Evolutionary conservation across 352 stramenopile species (phyloP).

Genomic region (Globisporangium okanoganense): DNA sequence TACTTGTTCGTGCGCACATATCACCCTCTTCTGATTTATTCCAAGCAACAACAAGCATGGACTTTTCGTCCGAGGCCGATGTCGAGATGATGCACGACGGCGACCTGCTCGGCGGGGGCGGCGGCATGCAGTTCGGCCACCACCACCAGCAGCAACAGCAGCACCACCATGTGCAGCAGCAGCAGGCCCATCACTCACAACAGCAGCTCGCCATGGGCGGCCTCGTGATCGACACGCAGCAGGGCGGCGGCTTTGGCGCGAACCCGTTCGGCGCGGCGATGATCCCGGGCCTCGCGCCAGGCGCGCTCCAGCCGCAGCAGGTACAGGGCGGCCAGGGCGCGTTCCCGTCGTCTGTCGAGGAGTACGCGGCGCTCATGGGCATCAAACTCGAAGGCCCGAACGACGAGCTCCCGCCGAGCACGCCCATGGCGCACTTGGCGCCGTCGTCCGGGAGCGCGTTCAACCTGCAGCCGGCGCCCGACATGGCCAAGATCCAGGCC

Average conservation of each 20-base stretch:
- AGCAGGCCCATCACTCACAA: conserved; percentile 13
- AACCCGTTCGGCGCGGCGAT: conserved; percentile 49
- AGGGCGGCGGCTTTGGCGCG: conserved; percentile 22
- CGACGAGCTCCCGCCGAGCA: conserved; percentile 22
- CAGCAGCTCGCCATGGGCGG: conserved; percentile 4
- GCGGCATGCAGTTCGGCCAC: conserved; percentile 22
- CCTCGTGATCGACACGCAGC: conserved; percentile 20
- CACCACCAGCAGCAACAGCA: conserved; percentile 10
- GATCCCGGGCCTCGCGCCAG: conserved; percentile 31
- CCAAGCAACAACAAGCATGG: conserved; percentile 28
- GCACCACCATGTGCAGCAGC: conserved; percentile 18
- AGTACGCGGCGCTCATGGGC: conserved; percentile 80
- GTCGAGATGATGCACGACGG: conserved; percentile 81
- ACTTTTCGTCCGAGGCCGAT: conserved; percentile 58
- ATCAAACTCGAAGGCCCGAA: conserved; percentile 72
- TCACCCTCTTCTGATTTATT: not conserved
- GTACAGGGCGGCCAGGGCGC: conserved; percentile 13
- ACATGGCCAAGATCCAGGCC: conserved; percentile 69
- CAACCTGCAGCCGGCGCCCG: conserved; percentile 31
- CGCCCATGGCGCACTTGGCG: conserved; percentile 29
- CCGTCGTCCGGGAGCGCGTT: conserved; percentile 20
- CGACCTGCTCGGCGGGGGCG: conserved; percentile 30
- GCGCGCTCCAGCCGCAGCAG: conserved; percentile 14
- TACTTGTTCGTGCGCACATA: not conserved
- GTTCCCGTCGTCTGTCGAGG: conserved; percentile 51